phyloP scores from a whole-genome alignment of 441 rosid genomes.

The Euphorbia celastroides region DNA sequence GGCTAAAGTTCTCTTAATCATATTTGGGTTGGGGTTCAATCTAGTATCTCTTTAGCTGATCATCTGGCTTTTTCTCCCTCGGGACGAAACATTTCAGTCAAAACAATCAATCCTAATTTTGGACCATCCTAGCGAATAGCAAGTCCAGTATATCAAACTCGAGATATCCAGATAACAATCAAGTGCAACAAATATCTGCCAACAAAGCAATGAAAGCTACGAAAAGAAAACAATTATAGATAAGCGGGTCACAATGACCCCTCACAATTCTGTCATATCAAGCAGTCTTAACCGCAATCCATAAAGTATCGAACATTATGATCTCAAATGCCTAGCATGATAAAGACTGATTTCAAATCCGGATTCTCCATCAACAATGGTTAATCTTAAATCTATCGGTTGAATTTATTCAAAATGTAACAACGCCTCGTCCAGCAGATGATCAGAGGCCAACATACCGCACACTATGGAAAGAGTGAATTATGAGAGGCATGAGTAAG shows the following conservation, averaged over 20 bases:
- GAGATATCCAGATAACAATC: too few relatives aligned
- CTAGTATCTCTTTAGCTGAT: too few relatives aligned
- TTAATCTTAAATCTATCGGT: slow-evolving; percentile 19
- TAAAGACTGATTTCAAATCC: neutral
- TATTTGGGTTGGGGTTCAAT: too few relatives aligned
- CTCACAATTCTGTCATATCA: neutral
- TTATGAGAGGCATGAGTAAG: slow-evolving; percentile 84
- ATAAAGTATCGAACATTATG: neutral
- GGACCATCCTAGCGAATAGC: too few relatives aligned
- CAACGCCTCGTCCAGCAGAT: slow-evolving; percentile 1
- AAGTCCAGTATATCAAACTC: too few relatives aligned
- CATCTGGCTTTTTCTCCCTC: too few relatives aligned
- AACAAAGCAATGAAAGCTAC: neutral
- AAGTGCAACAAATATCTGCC: too few relatives aligned
- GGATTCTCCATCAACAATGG: slow-evolving; percentile 8
- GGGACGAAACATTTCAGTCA: too few relatives aligned
- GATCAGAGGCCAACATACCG: slow-evolving; percentile 8
- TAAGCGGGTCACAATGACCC: neutral
- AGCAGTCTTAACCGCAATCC: neutral
- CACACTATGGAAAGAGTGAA: slow-evolving; percentile 5
- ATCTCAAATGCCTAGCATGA: neutral
- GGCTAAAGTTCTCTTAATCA: too few relatives aligned
- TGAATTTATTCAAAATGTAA: slow-evolving; percentile 34
- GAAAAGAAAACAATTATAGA: neutral
- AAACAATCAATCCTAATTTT: too few relatives aligned